These are phyloP conservation scores for Dicorynia guianensis DNA, from an alignment of 306 rosid species.

Conservation along the genomic window DNA sequence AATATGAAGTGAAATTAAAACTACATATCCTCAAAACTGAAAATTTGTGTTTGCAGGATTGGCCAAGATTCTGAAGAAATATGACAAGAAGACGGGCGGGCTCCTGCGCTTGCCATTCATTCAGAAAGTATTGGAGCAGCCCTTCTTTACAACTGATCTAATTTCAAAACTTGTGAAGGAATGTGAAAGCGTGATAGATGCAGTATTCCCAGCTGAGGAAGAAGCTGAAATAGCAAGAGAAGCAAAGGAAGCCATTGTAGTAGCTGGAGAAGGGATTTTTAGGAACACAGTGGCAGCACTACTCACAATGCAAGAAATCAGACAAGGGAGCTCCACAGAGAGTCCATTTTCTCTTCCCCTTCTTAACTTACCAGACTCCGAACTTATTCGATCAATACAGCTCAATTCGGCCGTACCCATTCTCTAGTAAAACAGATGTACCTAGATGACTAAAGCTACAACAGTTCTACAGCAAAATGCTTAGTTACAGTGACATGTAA, in stretches of 20 bases:
- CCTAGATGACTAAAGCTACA: neutral
- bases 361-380: slow-evolving; percentile 51
- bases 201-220: slow-evolving; percentile 46
- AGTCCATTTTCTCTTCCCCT: slow-evolving; percentile 64
- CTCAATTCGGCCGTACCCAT: slow-evolving; percentile 56
- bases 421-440: slow-evolving; percentile 32
- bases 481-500: too few relatives aligned
- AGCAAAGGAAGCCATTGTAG: slow-evolving; percentile 39
- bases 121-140: slow-evolving; percentile 60
- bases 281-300: slow-evolving; percentile 64
- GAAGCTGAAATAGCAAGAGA: slow-evolving; percentile 27
- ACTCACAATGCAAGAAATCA: slow-evolving; percentile 55
- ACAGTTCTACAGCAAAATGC: too few relatives aligned
- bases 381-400: slow-evolving; percentile 49
- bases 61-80: slow-evolving; percentile 65
- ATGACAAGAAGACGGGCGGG: slow-evolving; percentile 63
- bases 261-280: slow-evolving; percentile 56
- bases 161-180: slow-evolving; percentile 69
- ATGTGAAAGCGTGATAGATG: slow-evolving; percentile 57
- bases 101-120: slow-evolving; percentile 58
- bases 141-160: slow-evolving; percentile 60
- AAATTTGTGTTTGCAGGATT: slow-evolving; percentile 40
- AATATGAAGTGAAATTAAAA: too few relatives aligned
- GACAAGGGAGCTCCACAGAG: slow-evolving; percentile 63
- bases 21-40: too few relatives aligned